Conservation (phyloP, 768 basidiomycete genomes). For the Hericium erinaceus region DNA sequence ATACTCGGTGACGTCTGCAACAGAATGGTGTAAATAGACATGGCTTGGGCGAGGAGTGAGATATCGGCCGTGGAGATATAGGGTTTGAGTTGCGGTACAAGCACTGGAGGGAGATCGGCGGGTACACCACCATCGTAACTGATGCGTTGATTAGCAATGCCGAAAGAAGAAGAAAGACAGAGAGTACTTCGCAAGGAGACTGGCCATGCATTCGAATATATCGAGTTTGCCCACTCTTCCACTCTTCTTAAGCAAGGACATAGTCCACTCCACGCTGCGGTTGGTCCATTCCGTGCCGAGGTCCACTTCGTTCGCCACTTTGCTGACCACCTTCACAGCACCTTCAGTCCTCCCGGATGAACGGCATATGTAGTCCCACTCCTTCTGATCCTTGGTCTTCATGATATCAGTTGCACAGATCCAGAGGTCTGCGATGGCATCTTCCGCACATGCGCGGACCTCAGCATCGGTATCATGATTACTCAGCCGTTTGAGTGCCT, state of each 20-base stretch:
- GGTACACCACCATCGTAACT: conserved; percentile 46
- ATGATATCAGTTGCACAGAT: conserved; percentile 73
- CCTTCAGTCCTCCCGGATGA: conserved; percentile 61
- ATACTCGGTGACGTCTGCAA: conserved; percentile 54
- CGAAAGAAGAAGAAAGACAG: conserved; percentile 14
- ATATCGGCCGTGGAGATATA: conserved; percentile 75
- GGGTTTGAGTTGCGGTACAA: conserved; percentile 66
- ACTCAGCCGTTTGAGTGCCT: conserved; percentile 59
- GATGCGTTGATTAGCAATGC: conserved; percentile 24
- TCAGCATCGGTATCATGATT: conserved; percentile 88
- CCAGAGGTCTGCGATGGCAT: conserved; percentile 81
- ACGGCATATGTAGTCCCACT: conserved; percentile 77
- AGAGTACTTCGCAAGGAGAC: conserved; percentile 55
- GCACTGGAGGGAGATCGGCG: conserved; percentile 42
- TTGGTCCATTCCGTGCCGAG: conserved; percentile 75
- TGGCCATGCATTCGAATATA: conserved; percentile 68
- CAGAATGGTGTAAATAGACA: conserved; percentile 57
- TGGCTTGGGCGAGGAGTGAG: conserved; percentile 62
- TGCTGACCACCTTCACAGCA: conserved; percentile 73
- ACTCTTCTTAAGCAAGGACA: conserved; percentile 67
- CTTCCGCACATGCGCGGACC: conserved; percentile 75
- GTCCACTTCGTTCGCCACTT: conserved; percentile 69
- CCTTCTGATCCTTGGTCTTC: conserved; percentile 50
- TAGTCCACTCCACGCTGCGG: conserved; percentile 68
- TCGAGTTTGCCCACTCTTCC: conserved; percentile 72